Percentiles rank a stretch among this genome's conserved stretches.
These are phyloP conservation scores for Trametes elegans DNA, from an alignment of 768 basidiomycete genomes.

Conservation along the genomic window DNA sequence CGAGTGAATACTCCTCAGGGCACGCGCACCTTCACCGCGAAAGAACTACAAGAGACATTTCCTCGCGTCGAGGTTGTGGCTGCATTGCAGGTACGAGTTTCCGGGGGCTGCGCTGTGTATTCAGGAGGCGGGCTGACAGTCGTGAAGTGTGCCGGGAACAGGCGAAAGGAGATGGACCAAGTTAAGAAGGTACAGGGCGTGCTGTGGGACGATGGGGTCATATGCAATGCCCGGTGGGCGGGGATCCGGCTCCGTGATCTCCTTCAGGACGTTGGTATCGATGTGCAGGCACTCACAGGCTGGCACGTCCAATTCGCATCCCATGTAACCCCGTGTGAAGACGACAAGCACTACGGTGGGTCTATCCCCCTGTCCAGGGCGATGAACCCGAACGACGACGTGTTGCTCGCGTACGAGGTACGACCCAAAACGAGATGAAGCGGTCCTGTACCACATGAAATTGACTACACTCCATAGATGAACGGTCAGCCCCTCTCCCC, in stretches of 20 bases:
- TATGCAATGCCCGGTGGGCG: slow-evolving; percentile 66
- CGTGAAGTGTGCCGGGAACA: slow-evolving; percentile 28
- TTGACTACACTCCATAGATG: slow-evolving; percentile 43
- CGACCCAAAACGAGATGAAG: background rate
- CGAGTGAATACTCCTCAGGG: slow-evolving; percentile 27
- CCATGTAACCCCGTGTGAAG: slow-evolving; percentile 18
- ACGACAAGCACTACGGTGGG: slow-evolving; percentile 21
- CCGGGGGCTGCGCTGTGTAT: background rate
- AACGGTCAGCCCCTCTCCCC: slow-evolving; percentile 56
- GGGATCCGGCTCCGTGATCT: slow-evolving; percentile 59
- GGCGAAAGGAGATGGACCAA: slow-evolving; percentile 26
- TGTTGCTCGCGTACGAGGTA: slow-evolving; percentile 29
- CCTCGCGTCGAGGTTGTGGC: slow-evolving; percentile 35
- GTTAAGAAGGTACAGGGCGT: slow-evolving; percentile 26
- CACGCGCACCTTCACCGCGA: slow-evolving; percentile 34
- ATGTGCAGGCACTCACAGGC: background rate
- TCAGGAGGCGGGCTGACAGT: background rate
- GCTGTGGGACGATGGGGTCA: slow-evolving; percentile 52
- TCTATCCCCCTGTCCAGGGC: slow-evolving; percentile 19
- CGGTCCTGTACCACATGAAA: slow-evolving; percentile 4
- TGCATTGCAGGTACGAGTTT: slow-evolving; percentile 25
- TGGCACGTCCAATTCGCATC: slow-evolving; percentile 22
- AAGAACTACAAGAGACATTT: slow-evolving; percentile 41
- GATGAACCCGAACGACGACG: slow-evolving; percentile 14
- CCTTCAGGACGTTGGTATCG: slow-evolving; percentile 30